phyloP scores from a whole-genome alignment of 371 early-diverging fungal species.

The Chytridium lagenaria region DNA sequence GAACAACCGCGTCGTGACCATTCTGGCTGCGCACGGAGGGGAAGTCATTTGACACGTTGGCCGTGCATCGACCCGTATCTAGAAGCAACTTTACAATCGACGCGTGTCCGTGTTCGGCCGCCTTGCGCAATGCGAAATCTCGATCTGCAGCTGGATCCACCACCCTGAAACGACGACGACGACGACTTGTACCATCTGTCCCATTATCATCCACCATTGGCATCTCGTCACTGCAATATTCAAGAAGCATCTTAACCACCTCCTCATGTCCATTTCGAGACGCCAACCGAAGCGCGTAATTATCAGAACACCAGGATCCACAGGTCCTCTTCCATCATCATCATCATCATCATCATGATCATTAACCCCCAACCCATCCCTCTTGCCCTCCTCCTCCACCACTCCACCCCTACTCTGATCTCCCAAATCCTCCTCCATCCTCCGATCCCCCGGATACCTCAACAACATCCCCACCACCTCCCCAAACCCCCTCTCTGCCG shows the following conservation, averaged over 20 bases:
- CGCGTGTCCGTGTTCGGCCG: conserved; percentile 26
- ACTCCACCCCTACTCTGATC: background rate
- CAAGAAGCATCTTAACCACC: conserved; percentile 8
- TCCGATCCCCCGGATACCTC: conserved; percentile 7
- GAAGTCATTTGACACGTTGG: background rate
- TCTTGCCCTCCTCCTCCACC: background rate
- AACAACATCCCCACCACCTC: background rate
- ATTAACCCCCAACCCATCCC: background rate
- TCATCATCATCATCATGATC: background rate
- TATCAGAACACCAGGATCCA: background rate
- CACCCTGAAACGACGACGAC: background rate
- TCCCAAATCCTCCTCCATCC: background rate
- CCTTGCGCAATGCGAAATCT: conserved; percentile 25
- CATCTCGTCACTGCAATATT: background rate
- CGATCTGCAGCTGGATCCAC: conserved; percentile 29
- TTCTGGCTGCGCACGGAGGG: background rate
- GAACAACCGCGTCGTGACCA: conserved; percentile 4
- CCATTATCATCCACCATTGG: background rate
- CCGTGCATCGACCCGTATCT: background rate
- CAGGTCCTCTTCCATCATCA: conserved; percentile 2
- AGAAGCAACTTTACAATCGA: conserved; percentile 19
- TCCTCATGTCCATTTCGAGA: conserved; percentile 6
- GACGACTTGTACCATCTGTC: background rate
- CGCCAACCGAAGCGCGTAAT: background rate
- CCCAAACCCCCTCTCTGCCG: background rate